Base-by-base conservation (phyloP, 768 basidiomycete species). In the Gloeophyllum trabeum region DNA sequence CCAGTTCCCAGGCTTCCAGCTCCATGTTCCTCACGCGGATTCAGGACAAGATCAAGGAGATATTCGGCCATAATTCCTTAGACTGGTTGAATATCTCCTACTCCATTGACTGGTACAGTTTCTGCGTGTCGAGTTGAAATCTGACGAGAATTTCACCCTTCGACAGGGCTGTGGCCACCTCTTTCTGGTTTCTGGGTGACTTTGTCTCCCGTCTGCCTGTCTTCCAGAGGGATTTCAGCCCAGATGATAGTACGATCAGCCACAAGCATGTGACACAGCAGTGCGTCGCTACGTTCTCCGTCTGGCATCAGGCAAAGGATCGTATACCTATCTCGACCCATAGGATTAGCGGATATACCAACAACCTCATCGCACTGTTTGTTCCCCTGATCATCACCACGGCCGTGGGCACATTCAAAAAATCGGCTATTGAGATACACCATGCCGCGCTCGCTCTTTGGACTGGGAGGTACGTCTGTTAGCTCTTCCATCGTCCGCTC, bases 361-460 rank as follows among this genome's bases (percentile, higher is more conserved):
- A 78, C 40, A 61, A 66, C 42, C 53, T 60, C 21, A 44, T 76
- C 23, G 67, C 76, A 2, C 59, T 75, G 23, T 57, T 65, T 32
- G 48, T 71, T 4, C 79, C 81, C 1, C 50, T 69, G 28, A 47
- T 55, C 2, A 46, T 71, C 13, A 56, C 72, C n/a, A 36, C 55
- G 2, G 41, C 61, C 3, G 49, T 60, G 6, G 71, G 73, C 1
- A 43, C 58, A 14, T 45, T 64, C 14, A 67, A 66, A 28, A 54
- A 60, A 6, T 79, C 79, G 4, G 51, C 70, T 2, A 51, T 72
- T 12, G 63, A 72, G 34, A 61, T 79, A 12, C 78, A 82, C 49
- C 79, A 83, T 49, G 75, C 73, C 20, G 49, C 66, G 6, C 63
- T 83, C 18, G 66, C 69, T n/a, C 52, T 77, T 5, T 65, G 58